These are phyloP conservation scores for Triadica sebifera DNA, from an alignment of 345 rosid genomes.

Conservation along the genomic window DNA sequence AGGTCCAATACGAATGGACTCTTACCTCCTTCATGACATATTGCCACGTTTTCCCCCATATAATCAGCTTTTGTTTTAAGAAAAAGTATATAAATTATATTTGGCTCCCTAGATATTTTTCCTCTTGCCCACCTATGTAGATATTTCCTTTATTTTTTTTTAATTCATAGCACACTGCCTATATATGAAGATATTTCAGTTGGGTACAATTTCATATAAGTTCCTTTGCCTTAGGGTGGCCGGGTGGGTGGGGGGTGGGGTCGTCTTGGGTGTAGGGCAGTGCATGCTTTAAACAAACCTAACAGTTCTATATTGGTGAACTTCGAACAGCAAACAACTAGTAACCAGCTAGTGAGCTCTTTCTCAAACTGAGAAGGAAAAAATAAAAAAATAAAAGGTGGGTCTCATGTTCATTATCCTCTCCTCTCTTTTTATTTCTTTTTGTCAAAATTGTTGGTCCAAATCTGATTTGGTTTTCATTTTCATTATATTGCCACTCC, in stretches of 20 bases:
- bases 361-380: background rate
- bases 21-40: background rate
- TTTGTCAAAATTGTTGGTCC: background rate
- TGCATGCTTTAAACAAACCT: too few species aligned
- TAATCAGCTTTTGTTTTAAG: background rate
- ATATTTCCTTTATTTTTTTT: too few species aligned
- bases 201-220: background rate
- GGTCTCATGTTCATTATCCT: background rate
- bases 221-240: background rate
- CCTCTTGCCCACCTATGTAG: background rate
- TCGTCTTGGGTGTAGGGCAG: background rate
- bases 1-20: background rate
- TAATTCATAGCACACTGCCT: too few species aligned
- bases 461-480: too few species aligned
- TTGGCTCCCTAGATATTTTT: background rate
- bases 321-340: background rate
- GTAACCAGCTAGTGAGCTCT: background rate
- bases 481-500: too few species aligned
- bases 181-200: background rate
- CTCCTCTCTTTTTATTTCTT: background rate
- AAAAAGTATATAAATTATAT: background rate
- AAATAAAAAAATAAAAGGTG: background rate
- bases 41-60: background rate
- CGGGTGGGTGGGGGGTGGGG: background rate
- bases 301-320: background rate